Base-by-base conservation (phyloP, 208 protist genomes). In the Acanthamoeba divionensis region DNA sequence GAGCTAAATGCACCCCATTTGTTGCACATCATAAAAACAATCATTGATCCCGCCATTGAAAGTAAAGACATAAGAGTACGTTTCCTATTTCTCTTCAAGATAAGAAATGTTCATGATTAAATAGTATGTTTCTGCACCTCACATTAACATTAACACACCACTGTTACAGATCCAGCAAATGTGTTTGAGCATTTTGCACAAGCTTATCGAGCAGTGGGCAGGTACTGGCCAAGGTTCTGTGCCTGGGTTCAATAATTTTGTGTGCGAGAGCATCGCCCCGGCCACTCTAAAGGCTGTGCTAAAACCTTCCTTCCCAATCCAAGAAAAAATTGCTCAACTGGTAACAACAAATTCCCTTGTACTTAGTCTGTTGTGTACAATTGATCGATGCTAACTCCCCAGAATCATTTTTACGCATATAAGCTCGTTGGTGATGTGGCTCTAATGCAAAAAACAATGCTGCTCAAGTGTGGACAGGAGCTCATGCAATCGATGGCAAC, bases 401-500 rank as follows among this genome's bases (percentile, higher is more conserved):
- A 21, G 24, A 29, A 21, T 21, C 13, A 13, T 67, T 21, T 67
- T 12, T 0, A 21, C 45, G 15, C 15, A 7, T 12, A 8, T 1
- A 47, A 83, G 73, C 73, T 83, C 2, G 26, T 83, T 33, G 29
- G 3, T 5, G 73, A 83, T 33, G 50, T 83, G 18, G 73, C 73
- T 6, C 33, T 36, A 4, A 62, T 83, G 33, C 73, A 62, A 26
- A 83, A 83, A 29, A 24, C 29, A 12, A 83, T 83, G 73, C 45
- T 83, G n/a, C 73, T 65, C 10, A 83, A 83, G 48, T 83, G 73
- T 8, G 73, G 73, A 8, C 73, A 26, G n/a, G 73, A 83, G 26
- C 63, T 83, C 45, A 54, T 38, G 33, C 73, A 83, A 54, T 62
- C 31, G n/a, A 21, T 83, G 7, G 73, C 48, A 15, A 44, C 73